phyloP scores from a whole-genome alignment of 2,329 filamentous ascomycete genomes.

The Exophiala oligosperma region DNA sequence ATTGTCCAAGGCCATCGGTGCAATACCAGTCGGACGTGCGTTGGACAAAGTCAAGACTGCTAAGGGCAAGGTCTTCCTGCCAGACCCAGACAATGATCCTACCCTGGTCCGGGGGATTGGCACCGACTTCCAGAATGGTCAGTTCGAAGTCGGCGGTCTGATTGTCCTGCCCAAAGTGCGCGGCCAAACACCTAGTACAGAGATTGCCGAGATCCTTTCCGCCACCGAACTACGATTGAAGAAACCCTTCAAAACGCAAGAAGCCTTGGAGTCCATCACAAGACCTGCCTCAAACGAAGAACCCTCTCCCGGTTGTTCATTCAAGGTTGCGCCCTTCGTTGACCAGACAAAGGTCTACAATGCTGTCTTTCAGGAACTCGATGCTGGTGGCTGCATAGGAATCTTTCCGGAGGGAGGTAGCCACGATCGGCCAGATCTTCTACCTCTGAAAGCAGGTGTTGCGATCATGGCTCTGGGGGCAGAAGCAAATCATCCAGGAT shows the following conservation, averaged over 20 bases:
- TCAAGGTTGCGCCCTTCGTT: conserved; percentile 87
- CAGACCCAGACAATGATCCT: conserved; percentile 82
- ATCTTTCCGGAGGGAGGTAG: conserved; percentile 98
- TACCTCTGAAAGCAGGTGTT: conserved; percentile 93
- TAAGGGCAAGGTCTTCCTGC: conserved; percentile 79
- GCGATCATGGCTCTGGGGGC: conserved; percentile 97
- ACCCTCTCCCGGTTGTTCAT: conserved; percentile 73
- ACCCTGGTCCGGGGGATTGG: conserved; percentile 76
- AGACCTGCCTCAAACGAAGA: conserved; percentile 66
- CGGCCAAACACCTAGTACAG: conserved; percentile 75
- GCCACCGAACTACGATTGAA: conserved; percentile 82
- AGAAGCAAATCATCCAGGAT: conserved; percentile 79
- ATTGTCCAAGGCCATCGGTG: conserved; percentile 79
- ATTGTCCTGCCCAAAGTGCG: conserved; percentile 84
- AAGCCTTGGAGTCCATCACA: conserved; percentile 77
- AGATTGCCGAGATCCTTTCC: conserved; percentile 78
- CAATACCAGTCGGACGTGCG: conserved; percentile 89
- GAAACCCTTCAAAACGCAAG: conserved; percentile 77
- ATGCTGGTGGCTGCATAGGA: conserved; percentile 82
- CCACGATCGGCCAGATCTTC: conserved; percentile 86
- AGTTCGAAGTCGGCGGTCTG: conserved; percentile 76
- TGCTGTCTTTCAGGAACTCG: conserved; percentile 82
- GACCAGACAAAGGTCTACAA: conserved; percentile 94
- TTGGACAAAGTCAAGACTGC: conserved; percentile 84
- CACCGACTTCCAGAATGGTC: conserved; percentile 73